phyloP scores from a whole-genome alignment of 75 land plant genomes.

The Pinus taeda region DNA sequence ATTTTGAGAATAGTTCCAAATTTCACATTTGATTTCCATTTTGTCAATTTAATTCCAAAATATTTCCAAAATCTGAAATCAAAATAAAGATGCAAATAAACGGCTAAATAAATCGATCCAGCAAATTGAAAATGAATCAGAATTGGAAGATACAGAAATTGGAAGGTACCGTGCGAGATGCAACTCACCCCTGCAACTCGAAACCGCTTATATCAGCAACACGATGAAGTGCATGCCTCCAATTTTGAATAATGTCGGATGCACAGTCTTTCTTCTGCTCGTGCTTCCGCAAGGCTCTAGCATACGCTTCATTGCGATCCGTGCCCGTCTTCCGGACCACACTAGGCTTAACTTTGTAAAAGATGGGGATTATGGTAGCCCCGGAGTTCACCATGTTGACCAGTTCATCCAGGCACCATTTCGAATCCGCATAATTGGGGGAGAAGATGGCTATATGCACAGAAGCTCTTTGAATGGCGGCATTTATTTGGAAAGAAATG shows the following conservation, averaged over 20 bases:
- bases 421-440: neutral
- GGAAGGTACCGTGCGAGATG: too few species aligned
- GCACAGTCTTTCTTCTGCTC: neutral
- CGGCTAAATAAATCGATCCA: too few species aligned
- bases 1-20: too few species aligned
- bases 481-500: neutral
- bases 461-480: neutral
- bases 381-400: neutral
- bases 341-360: neutral
- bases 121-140: too few species aligned
- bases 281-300: neutral
- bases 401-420: neutral
- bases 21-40: too few species aligned
- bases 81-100: too few species aligned
- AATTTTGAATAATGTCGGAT: neutral
- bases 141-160: too few species aligned
- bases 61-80: too few species aligned
- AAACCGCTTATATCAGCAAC: neutral
- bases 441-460: neutral
- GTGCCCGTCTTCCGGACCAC: neutral
- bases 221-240: neutral
- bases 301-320: neutral
- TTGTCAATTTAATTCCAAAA: too few species aligned
- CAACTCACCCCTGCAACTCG: neutral
- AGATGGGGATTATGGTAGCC: slow-evolving; percentile 1